Percentiles rank a stretch among this genome's conserved stretches.
These are phyloP conservation scores for Porcisia hertigi DNA, from an alignment of 208 protist species.

Conservation along the genomic window DNA sequence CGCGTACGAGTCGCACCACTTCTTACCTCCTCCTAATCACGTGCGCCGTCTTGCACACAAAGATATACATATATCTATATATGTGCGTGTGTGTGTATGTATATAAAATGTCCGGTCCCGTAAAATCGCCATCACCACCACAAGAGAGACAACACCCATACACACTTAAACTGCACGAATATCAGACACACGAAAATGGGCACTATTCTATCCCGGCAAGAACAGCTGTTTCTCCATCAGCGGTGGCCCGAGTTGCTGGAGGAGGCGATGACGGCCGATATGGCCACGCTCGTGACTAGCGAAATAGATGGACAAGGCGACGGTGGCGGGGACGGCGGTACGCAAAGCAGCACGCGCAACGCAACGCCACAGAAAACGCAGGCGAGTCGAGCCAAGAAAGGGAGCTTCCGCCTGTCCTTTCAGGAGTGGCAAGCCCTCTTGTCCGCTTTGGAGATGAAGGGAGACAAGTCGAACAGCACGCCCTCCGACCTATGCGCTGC, in stretches of 20 bases:
- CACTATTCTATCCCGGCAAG: conserved; percentile 56
- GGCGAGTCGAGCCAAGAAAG: conserved; percentile 7
- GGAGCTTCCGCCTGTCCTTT: conserved; percentile 58
- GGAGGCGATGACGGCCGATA: conserved; percentile 44
- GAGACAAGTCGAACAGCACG: conserved; percentile 17
- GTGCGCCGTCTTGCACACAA: background rate
- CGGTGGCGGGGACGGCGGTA: background rate
- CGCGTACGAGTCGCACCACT: too few species aligned
- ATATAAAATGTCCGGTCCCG: background rate
- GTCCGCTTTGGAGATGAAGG: conserved; percentile 37
- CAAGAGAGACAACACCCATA: background rate
- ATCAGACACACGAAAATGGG: conserved; percentile 43
- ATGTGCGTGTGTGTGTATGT: too few species aligned
- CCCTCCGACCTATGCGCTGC: conserved; percentile 47
- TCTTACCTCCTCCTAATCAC: too few species aligned
- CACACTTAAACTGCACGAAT: background rate
- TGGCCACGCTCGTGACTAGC: background rate
- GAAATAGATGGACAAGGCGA: background rate
- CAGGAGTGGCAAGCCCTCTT: conserved; percentile 77
- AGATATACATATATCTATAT: background rate
- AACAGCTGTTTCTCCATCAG: conserved; percentile 66
- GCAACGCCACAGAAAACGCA: conserved; percentile 3
- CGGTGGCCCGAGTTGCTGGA: conserved; percentile 66
- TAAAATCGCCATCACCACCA: background rate
- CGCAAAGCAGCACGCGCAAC: background rate